phyloP scores from a whole-genome alignment of 1,284 basidiomycete species.

The Ustilago xerochloae region DNA sequence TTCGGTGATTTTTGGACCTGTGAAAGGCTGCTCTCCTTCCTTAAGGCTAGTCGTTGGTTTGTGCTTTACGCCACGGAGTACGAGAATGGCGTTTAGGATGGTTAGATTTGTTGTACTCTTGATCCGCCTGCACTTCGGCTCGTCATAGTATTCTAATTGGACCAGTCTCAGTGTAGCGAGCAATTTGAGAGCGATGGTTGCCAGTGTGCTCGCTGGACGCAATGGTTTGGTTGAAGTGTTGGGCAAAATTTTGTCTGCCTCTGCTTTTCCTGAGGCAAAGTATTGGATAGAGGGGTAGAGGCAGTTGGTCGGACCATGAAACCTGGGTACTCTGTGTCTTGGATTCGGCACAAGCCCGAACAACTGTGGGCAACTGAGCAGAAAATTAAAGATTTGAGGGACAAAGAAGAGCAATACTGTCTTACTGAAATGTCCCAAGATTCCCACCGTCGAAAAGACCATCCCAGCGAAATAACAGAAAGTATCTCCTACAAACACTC shows the following conservation, averaged over 20 bases:
- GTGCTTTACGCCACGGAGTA: slow-evolving; percentile 49
- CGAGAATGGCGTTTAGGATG: slow-evolving; percentile 63
- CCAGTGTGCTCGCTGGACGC: slow-evolving; percentile 5
- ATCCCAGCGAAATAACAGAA: slow-evolving; percentile 90
- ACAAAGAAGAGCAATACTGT: slow-evolving; percentile 96
- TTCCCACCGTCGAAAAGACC: slow-evolving; percentile 61
- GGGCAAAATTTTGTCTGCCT: neutral
- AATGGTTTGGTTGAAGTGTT: slow-evolving; percentile 18
- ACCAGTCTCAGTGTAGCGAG: slow-evolving; percentile 40
- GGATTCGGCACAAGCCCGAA: slow-evolving; percentile 94
- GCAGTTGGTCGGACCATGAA: slow-evolving; percentile 17
- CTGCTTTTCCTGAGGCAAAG: slow-evolving; percentile 11
- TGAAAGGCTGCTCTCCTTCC: slow-evolving; percentile 1
- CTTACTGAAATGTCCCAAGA: slow-evolving; percentile 89
- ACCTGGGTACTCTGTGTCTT: slow-evolving; percentile 84
- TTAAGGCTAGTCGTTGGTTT: neutral
- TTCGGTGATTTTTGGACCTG: slow-evolving; percentile 48
- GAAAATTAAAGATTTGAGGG: slow-evolving; percentile 97
- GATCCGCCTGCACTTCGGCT: slow-evolving; percentile 2
- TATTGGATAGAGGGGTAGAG: slow-evolving; percentile 55
- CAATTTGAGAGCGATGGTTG: slow-evolving; percentile 25
- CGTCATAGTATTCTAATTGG: slow-evolving; percentile 33
- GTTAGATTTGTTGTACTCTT: slow-evolving; percentile 64
- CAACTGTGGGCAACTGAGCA: slow-evolving; percentile 92
- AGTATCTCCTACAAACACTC: slow-evolving; percentile 95